Evolutionary conservation across 2,329 filamentous ascomycete genomes (phyloP).

Genomic region (Aspergillus uvarum): DNA sequence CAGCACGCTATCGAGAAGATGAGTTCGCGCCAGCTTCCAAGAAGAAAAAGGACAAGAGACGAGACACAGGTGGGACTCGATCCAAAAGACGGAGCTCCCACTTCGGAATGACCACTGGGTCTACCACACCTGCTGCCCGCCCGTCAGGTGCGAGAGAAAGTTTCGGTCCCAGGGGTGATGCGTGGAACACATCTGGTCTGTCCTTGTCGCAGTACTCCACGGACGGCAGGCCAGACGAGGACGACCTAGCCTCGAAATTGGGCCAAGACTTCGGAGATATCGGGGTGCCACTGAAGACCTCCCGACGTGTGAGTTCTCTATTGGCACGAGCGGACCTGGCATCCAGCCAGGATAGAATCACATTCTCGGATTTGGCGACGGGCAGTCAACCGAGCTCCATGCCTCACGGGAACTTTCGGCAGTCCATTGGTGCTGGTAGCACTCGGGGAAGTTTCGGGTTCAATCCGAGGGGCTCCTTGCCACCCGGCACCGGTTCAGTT

Average conservation of each 20-base stretch:
- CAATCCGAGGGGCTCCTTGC: constrained; percentile 57
- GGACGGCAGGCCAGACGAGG: constrained; percentile 57
- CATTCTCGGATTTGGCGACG: constrained; percentile 71
- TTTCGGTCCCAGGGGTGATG: constrained; percentile 58
- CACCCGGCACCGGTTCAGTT: constrained; percentile 48
- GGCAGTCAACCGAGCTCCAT: constrained; percentile 39
- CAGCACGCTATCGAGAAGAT: constrained; percentile 71
- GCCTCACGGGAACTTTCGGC: constrained; percentile 54
- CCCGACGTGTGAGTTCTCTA: constrained; percentile 87
- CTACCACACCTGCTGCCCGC: constrained; percentile 69
- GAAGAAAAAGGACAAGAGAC: constrained; percentile 47
- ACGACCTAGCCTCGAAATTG: constrained; percentile 67
- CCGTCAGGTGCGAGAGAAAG: constrained; percentile 72
- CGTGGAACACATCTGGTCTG: constrained; percentile 42
- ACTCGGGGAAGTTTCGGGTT: constrained; percentile 62
- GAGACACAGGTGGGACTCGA: constrained; percentile 60
- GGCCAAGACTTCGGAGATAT: constrained; percentile 64
- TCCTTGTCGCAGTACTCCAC: constrained; percentile 41
- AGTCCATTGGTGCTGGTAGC: constrained; percentile 71
- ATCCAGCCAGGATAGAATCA: constrained; percentile 74
- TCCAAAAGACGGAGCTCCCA: constrained; percentile 68
- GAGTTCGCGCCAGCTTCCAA: constrained; percentile 51
- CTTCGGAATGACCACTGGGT: constrained; percentile 64
- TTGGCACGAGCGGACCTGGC: constrained; percentile 84
- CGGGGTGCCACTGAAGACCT: constrained; percentile 57